phyloP scores from a whole-genome alignment of 2,329 filamentous ascomycete genomes.

The Arthrobotrys sphaeroides region DNA sequence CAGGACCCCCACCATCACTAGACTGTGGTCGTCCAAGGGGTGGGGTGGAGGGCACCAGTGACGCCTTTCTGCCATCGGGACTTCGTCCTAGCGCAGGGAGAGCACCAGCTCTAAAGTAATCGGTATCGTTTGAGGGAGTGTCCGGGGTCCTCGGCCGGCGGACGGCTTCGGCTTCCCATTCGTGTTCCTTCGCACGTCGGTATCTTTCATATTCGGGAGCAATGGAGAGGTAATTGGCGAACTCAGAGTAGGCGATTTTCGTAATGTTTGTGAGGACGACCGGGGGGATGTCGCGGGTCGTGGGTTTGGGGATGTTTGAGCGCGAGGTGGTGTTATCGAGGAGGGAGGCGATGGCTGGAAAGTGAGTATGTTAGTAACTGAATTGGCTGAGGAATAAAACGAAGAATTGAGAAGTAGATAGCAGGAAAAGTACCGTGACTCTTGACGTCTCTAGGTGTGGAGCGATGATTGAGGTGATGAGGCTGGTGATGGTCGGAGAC shows the following conservation, averaged over 20 bases:
- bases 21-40: conserved; percentile 27
- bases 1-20: conserved; percentile 12
- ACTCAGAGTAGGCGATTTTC: conserved; percentile 80
- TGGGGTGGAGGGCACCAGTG: conserved; percentile 30
- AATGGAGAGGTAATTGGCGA: conserved; percentile 83
- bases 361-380: conserved; percentile 17
- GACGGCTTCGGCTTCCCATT: conserved; percentile 61
- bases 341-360: conserved; percentile 85
- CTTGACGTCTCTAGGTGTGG: conserved; percentile 19
- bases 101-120: background rate
- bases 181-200: conserved; percentile 80
- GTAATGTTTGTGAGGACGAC: conserved; percentile 89
- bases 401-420: background rate
- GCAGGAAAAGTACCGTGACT: conserved; percentile 19
- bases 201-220: conserved; percentile 91
- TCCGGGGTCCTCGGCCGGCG: conserved; percentile 56
- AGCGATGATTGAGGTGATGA: background rate
- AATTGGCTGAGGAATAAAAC: conserved; percentile 29
- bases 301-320: conserved; percentile 88
- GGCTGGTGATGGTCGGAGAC: conserved; percentile 17
- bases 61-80: conserved; percentile 35
- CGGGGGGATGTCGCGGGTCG: conserved; percentile 87
- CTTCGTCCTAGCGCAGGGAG: conserved; percentile 7
- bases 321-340: conserved; percentile 74
- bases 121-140: conserved; percentile 31